Evolutionary conservation across 1,284 basidiomycete genomes (phyloP), one percentile per base, ranked within the genome.

Genomic region (Flammula alnicola): DNA sequence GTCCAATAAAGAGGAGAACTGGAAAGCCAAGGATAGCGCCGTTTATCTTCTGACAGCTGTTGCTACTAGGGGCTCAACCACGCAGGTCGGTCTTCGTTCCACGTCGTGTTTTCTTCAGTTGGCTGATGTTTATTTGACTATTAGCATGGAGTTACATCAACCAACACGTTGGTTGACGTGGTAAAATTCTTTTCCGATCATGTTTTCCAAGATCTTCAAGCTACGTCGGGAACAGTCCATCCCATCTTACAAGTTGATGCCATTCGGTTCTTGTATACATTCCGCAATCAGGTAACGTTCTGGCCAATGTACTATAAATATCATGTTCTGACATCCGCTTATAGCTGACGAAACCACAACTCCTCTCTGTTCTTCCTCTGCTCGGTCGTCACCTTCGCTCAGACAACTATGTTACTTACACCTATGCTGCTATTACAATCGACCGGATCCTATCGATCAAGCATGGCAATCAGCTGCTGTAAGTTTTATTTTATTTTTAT

Each of bases 11-110:
- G 64, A 71, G 5, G 78, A 78, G 22, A 90, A 91, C 61, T 99
- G 95, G 95, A 91, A 90, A 66, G 81, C 86, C 43, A 99, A 99
- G 71, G 95, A 98, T 70, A 91, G 91, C 14, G 96, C 96, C n/a
- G 87, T 98, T 43, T 99, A 93, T 71, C 73, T 98, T 22, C 77
- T 99, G 60, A 94, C 92, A 5, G 93, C 93, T 1, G 85, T 98
- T 51, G 96, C 96, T 1, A 88, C 92, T 5, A 79, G 89, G 44
- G 91, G 93, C 3, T 90, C 90, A 5, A 98, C 96, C 1, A 77
- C 79, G 9, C 85, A 89, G 77, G 89, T 87, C 52, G 30, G 78
- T 64, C 5, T 42, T 20, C 44, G 12, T 25, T 29, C 25, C 16
- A 11, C 8, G 27, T 20, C n/a, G 4, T 23, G 25, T 2, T 26